phyloP scores from a whole-genome alignment of 306 rosid species.

The Myrica gale region DNA sequence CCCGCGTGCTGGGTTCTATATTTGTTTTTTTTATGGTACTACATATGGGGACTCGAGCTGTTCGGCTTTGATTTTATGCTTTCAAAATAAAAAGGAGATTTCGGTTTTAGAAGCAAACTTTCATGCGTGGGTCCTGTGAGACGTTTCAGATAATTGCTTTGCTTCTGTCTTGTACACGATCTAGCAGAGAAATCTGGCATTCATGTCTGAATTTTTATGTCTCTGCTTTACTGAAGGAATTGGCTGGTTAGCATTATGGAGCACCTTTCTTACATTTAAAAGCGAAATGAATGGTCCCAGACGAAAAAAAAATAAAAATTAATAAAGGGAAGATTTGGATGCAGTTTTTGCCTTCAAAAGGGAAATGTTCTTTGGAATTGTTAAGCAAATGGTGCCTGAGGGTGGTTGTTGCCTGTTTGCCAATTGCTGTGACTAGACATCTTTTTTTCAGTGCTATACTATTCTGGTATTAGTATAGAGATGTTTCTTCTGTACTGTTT shows the following conservation, averaged over 20 bases:
- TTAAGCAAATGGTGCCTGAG: neutral
- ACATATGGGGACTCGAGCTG: conserved; percentile 13
- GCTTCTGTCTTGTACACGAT: neutral
- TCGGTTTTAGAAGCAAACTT: neutral
- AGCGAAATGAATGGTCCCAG: neutral
- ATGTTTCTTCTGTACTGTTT: neutral
- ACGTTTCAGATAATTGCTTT: neutral
- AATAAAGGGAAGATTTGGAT: too few relatives aligned
- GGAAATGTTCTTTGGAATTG: neutral
- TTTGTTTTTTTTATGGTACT: neutral
- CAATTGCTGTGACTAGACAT: neutral
- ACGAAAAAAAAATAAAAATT: too few relatives aligned
- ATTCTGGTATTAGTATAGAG: neutral
- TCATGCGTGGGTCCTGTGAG: neutral
- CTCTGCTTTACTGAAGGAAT: neutral
- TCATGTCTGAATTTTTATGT: neutral
- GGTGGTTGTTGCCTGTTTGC: neutral
- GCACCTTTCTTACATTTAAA: neutral
- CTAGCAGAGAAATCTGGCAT: neutral
- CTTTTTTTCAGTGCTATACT: neutral
- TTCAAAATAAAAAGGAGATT: neutral
- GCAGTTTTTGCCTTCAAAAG: neutral
- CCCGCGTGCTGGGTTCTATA: neutral
- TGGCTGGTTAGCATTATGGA: neutral
- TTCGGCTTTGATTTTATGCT: neutral